Evolutionary conservation across 2,329 filamentous ascomycete genomes (phyloP).

Genomic region (Thelonectria blattea): DNA sequence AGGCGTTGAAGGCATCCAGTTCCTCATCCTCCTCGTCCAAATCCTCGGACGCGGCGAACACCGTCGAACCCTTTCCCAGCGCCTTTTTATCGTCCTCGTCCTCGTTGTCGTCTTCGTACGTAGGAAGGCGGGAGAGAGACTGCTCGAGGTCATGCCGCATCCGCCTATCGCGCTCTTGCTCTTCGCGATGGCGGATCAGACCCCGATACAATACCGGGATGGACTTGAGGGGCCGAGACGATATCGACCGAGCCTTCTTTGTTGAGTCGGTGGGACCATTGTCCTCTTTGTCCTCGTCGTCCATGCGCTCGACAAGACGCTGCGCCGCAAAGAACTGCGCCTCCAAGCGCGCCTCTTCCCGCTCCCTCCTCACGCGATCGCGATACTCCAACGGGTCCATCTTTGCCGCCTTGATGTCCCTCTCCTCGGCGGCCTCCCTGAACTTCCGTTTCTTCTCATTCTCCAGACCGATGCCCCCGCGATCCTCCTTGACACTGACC

Average conservation of each 20-base stretch:
- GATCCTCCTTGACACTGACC: constrained; percentile 77
- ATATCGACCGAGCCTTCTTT: constrained; percentile 46
- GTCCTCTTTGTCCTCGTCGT: constrained; percentile 46
- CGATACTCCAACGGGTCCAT: constrained; percentile 74
- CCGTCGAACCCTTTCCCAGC: constrained; percentile 61
- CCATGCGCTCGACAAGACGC: constrained; percentile 80
- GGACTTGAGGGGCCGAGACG: constrained; percentile 62
- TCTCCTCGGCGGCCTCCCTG: constrained; percentile 65
- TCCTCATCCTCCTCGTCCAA: constrained; percentile 81
- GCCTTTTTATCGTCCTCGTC: constrained; percentile 76
- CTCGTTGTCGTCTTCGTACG: constrained; percentile 72
- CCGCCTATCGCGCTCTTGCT: constrained; percentile 70
- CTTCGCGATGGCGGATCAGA: constrained; percentile 71
- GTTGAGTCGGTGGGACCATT: constrained; percentile 28
- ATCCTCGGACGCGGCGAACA: constrained; percentile 68
- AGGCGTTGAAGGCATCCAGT: constrained; percentile 77
- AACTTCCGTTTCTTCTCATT: constrained; percentile 81
- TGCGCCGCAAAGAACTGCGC: constrained; percentile 78
- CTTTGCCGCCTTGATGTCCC: constrained; percentile 64
- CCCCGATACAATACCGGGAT: constrained; percentile 83
- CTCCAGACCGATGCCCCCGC: constrained; percentile 84
- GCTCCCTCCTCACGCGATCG: constrained; percentile 72
- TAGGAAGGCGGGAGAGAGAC: constrained; percentile 66
- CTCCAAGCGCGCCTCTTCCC: constrained; percentile 72
- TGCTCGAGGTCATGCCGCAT: constrained; percentile 72